These are phyloP conservation scores for Sugiyamaella americana DNA, from an alignment of 805 yeast species.

Conservation along the genomic window DNA sequence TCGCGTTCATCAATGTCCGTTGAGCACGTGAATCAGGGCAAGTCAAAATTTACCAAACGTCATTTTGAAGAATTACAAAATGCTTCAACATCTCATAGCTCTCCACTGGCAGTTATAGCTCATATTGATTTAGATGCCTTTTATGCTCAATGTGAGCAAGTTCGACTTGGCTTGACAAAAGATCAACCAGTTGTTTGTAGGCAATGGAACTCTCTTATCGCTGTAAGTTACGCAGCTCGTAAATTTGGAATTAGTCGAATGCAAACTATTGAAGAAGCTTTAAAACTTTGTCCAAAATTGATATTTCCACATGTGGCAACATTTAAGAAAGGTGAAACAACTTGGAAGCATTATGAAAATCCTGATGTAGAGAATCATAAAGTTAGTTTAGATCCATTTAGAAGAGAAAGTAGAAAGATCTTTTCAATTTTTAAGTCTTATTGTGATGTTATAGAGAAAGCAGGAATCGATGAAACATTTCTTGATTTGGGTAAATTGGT, in stretches of 20 bases:
- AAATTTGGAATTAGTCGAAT: constrained; percentile 74
- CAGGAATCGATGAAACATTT: constrained; percentile 92
- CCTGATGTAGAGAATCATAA: constrained; percentile 61
- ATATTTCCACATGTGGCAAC: constrained; percentile 90
- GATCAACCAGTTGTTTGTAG: constrained; percentile 88
- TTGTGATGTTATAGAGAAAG: constrained; percentile 78
- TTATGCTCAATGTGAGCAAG: constrained; percentile 85
- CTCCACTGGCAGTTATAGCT: constrained; percentile 73
- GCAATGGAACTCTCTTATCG: constrained; percentile 87
- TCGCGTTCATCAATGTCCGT: no score
- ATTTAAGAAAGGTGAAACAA: constrained; percentile 75
- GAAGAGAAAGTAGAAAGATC: constrained; percentile 80
- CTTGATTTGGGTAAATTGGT: constrained; percentile 73
- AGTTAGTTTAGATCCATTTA: constrained; percentile 85
- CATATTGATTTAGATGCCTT: constrained; percentile 93
- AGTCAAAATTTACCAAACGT: constrained; percentile 16
- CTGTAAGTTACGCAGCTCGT: constrained; percentile 77
- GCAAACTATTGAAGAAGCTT: constrained; percentile 65
- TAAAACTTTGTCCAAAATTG: constrained; percentile 66
- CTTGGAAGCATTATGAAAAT: constrained; percentile 64
- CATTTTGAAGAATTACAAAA: constrained; percentile 19
- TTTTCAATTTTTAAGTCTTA: constrained; percentile 53
- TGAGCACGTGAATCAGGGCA: no score
- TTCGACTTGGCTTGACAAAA: constrained; percentile 55
- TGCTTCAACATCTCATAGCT: constrained; percentile 41